A percentile compares a stretch with the other conserved stretches of the same genome.
These are phyloP conservation scores for Dunaliella primolecta DNA, from an alignment of 139 green algal species.

Conservation along the genomic window DNA sequence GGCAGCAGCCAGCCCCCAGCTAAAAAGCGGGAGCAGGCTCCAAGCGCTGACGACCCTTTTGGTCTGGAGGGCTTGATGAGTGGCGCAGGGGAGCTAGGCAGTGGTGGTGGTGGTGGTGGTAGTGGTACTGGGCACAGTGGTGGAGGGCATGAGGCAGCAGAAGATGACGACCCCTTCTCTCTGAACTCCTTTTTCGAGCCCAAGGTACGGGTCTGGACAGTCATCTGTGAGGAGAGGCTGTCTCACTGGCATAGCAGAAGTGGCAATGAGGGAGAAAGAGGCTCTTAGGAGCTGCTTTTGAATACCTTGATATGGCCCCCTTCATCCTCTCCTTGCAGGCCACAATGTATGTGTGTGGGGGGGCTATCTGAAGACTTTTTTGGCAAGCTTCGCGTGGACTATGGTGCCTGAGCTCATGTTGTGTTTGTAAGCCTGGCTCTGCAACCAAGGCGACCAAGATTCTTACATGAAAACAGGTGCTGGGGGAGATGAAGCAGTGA, in stretches of 20 bases:
- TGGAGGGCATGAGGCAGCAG: neutral
- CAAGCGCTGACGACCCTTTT: conserved; percentile 11
- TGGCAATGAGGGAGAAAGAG: neutral
- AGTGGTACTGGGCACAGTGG: neutral
- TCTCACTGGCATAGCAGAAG: neutral
- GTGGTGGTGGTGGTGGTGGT: neutral
- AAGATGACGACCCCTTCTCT: conserved; percentile 56
- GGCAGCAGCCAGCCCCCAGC: neutral
- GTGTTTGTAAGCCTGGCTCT: too few relatives aligned
- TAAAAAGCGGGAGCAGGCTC: neutral
- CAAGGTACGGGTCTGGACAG: too few relatives aligned
- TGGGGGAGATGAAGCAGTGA: too few relatives aligned
- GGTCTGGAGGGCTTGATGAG: neutral
- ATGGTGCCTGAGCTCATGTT: too few relatives aligned
- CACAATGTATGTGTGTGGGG: neutral
- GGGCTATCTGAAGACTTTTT: neutral
- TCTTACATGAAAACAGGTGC: too few relatives aligned
- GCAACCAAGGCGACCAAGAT: too few relatives aligned
- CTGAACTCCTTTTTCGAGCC: conserved; percentile 37
- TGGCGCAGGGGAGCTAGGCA: neutral
- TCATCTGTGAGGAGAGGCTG: too few relatives aligned
- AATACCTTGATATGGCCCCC: neutral
- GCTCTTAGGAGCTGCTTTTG: too few relatives aligned
- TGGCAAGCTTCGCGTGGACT: too few relatives aligned
- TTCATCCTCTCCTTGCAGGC: neutral